phyloP scores from a whole-genome alignment of 1,284 basidiomycete species.

The Moesziomyces sp. region DNA sequence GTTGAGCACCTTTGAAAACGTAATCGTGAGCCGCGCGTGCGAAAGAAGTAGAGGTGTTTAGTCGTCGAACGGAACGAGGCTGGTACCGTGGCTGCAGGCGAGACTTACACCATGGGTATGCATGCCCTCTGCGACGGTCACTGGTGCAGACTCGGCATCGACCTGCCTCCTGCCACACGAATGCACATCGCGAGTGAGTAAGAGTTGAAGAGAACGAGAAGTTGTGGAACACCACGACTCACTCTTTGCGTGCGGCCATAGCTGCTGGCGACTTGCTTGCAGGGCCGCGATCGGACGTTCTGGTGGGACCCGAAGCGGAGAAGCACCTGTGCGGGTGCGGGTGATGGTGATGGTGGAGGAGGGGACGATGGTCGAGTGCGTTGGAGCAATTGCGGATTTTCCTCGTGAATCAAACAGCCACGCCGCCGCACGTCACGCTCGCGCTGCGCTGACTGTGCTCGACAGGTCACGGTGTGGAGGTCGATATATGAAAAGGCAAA shows the following conservation, averaged over 20 bases:
- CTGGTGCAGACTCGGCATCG: slow-evolving; percentile 36
- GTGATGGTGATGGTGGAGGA: not conserved
- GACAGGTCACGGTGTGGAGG: no score
- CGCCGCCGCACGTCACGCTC: not conserved
- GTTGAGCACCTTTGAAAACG: slow-evolving; percentile 24
- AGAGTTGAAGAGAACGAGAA: not conserved
- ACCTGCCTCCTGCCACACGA: slow-evolving; percentile 5
- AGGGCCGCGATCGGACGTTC: no score
- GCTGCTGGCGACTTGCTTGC: not conserved
- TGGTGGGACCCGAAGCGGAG: not conserved
- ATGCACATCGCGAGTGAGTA: not conserved
- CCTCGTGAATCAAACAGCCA: not conserved
- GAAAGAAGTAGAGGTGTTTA: no score
- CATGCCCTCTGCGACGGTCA: slow-evolving; percentile 30
- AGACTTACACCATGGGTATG: slow-evolving; percentile 37
- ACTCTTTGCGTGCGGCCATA: slow-evolving; percentile 40
- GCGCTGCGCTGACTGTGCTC: not conserved
- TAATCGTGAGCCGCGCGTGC: no score
- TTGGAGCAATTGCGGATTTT: not conserved
- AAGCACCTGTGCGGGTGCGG: no score
- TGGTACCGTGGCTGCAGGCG: not conserved
- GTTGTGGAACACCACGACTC: not conserved
- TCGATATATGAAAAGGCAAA: not conserved
- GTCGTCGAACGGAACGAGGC: no score
- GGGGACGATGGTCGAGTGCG: not conserved